These are phyloP conservation scores for Pelargonium fulgidum DNA, from an alignment of 441 rosid species.

Conservation along the genomic window DNA sequence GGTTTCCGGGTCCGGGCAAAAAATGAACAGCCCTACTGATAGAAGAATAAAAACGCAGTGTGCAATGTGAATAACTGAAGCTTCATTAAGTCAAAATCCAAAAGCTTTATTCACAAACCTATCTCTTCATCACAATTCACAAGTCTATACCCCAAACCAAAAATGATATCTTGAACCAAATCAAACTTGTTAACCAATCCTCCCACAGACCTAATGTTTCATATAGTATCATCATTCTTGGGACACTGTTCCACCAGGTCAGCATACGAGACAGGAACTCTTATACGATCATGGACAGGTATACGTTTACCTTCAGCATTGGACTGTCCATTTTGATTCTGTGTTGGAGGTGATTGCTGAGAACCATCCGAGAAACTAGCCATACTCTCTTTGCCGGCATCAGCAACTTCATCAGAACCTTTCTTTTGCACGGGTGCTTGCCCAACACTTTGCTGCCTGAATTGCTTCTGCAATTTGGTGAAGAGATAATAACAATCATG, in stretches of 20 bases:
- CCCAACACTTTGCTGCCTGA: not conserved
- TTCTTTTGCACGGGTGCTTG: constrained; percentile 2
- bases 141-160: too few relatives aligned
- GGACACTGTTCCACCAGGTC: not conserved
- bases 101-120: not conserved
- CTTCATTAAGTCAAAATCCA: not conserved
- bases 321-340: not conserved
- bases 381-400: not conserved
- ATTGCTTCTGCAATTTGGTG: constrained; percentile 1
- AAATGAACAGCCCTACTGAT: too few relatives aligned
- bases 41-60: not conserved
- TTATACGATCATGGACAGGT: not conserved
- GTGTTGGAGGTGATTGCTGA: not conserved
- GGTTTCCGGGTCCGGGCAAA: too few relatives aligned
- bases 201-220: not conserved
- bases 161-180: not conserved
- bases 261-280: constrained; percentile 6
- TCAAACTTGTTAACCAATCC: not conserved
- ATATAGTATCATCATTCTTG: not conserved
- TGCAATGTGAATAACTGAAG: too few relatives aligned
- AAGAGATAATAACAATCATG: not conserved
- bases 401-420: not conserved
- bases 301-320: not conserved
- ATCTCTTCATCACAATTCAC: not conserved
- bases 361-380: not conserved